Conservation (phyloP, 2,329 filamentous ascomycete genomes). For the Penicillium sp. region DNA sequence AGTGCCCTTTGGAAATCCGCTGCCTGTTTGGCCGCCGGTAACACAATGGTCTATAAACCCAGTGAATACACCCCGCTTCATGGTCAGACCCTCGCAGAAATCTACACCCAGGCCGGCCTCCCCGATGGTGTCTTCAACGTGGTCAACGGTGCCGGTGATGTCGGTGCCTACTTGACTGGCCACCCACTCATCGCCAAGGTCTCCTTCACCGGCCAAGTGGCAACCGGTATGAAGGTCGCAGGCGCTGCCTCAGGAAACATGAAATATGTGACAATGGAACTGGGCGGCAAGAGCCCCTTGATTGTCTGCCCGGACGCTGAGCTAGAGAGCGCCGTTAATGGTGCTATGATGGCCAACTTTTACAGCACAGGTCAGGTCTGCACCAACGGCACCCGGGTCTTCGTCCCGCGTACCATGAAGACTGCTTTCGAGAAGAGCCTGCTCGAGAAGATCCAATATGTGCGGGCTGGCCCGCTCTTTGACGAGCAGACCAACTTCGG, state of each 20-base stretch:
- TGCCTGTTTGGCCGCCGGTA: slow-evolving; percentile 79
- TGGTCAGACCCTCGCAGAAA: slow-evolving; percentile 68
- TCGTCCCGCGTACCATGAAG: slow-evolving; percentile 68
- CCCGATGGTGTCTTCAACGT: slow-evolving; percentile 85
- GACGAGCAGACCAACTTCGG: slow-evolving; percentile 76
- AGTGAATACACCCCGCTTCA: slow-evolving; percentile 87
- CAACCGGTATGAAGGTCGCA: slow-evolving; percentile 79
- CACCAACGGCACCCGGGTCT: slow-evolving; percentile 87
- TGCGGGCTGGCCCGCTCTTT: slow-evolving; percentile 71
- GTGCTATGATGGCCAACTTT: slow-evolving; percentile 92
- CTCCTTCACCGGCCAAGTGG: slow-evolving; percentile 84
- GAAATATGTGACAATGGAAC: slow-evolving; percentile 91
- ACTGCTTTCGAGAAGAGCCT: slow-evolving; percentile 65
- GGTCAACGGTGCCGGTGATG: slow-evolving; percentile 73
- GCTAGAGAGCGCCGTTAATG: slow-evolving; percentile 75
- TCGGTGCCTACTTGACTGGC: slow-evolving; percentile 70
- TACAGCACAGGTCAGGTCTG: slow-evolving; percentile 89
- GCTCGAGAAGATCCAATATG: slow-evolving; percentile 65
- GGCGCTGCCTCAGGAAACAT: slow-evolving; percentile 70
- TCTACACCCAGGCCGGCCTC: slow-evolving; percentile 75
- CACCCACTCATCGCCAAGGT: slow-evolving; percentile 77
- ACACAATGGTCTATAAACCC: slow-evolving; percentile 89
- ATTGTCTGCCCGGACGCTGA: slow-evolving; percentile 78
- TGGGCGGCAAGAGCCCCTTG: slow-evolving; percentile 81
- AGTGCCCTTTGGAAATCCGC: slow-evolving; percentile 81